These are phyloP conservation scores for Wickerhamiella galacta DNA, from an alignment of 805 yeast species.

Conservation along the genomic window DNA sequence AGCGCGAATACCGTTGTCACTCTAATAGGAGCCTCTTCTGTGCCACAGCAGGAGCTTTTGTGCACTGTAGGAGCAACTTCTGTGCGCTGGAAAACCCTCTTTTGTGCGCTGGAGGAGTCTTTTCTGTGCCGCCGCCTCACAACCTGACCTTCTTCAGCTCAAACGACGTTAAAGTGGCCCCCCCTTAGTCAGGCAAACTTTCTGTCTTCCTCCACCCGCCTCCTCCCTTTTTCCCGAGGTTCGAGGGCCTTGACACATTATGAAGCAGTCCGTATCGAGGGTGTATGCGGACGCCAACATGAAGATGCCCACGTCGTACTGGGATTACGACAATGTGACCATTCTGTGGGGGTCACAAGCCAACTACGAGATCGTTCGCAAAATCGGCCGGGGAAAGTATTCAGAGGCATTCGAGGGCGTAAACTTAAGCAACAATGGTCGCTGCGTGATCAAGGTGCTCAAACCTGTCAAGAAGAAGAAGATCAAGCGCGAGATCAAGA, in stretches of 20 bases:
- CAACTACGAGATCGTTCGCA: conserved; percentile 70
- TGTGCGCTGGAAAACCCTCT: too few relatives aligned
- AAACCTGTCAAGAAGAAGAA: conserved; percentile 90
- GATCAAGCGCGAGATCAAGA: conserved; percentile 79
- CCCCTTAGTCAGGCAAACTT: too few relatives aligned
- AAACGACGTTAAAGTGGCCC: too few relatives aligned
- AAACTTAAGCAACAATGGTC: conserved; percentile 36
- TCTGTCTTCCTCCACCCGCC: too few relatives aligned
- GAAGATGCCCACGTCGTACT: conserved; percentile 60
- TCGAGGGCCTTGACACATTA: conserved; percentile 1
- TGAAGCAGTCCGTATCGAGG: conserved; percentile 38
- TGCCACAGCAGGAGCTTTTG: too few relatives aligned
- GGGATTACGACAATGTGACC: conserved; percentile 62
- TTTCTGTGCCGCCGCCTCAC: too few relatives aligned
- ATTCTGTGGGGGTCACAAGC: conserved; percentile 74
- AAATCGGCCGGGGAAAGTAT: conserved; percentile 84
- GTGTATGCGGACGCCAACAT: conserved; percentile 73
- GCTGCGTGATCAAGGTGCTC: conserved; percentile 75
- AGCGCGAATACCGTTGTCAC: too few relatives aligned
- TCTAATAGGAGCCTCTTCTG: too few relatives aligned
- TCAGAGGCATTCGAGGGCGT: conserved; percentile 86
- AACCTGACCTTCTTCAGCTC: too few relatives aligned
- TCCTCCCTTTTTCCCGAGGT: too few relatives aligned
- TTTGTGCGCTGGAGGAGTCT: too few relatives aligned
- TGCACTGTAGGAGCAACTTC: too few relatives aligned